These are phyloP conservation scores for Phytophthora crassamura DNA, from an alignment of 352 stramenopile species.

Conservation along the genomic window DNA sequence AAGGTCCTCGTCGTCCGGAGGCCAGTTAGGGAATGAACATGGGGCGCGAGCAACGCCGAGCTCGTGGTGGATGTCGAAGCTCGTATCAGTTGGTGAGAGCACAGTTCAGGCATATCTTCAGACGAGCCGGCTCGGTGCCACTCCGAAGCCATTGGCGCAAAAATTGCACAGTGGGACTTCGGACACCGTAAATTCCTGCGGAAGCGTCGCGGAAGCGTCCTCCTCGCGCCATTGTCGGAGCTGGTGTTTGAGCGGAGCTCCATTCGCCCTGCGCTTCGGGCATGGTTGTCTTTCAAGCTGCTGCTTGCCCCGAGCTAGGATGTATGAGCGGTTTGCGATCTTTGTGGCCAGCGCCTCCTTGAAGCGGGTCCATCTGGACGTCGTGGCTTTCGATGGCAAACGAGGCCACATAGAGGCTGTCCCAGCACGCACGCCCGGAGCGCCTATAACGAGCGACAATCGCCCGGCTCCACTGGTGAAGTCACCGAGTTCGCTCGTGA, in stretches of 20 bases:
- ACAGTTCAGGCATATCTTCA: not conserved
- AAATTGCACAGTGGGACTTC: slow-evolving; percentile 21
- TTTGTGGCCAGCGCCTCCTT: slow-evolving; percentile 17
- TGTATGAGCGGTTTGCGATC: not conserved
- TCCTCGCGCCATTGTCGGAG: not conserved
- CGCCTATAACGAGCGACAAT: slow-evolving; percentile 27
- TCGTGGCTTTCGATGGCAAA: slow-evolving; percentile 12
- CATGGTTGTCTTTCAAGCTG: no score
- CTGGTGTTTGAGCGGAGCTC: not conserved
- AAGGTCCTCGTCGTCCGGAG: slow-evolving; percentile 16
- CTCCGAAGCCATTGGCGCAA: slow-evolving; percentile 25
- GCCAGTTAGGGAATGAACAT: slow-evolving; percentile 37
- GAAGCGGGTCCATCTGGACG: slow-evolving; percentile 31
- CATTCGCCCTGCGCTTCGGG: not conserved
- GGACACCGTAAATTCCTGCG: slow-evolving; percentile 23
- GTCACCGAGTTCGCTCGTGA: no score
- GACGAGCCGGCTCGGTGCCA: not conserved
- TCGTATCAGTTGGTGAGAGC: slow-evolving; percentile 9
- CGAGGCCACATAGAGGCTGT: slow-evolving; percentile 22
- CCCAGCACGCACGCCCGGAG: slow-evolving; percentile 27
- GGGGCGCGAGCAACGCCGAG: not conserved
- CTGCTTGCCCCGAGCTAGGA: no score
- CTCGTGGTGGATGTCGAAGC: not conserved
- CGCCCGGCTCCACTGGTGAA: not conserved
- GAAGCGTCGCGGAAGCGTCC: slow-evolving; percentile 23